Conservation (phyloP, 306 rosid genomes). For the Quercus mongolica region DNA sequence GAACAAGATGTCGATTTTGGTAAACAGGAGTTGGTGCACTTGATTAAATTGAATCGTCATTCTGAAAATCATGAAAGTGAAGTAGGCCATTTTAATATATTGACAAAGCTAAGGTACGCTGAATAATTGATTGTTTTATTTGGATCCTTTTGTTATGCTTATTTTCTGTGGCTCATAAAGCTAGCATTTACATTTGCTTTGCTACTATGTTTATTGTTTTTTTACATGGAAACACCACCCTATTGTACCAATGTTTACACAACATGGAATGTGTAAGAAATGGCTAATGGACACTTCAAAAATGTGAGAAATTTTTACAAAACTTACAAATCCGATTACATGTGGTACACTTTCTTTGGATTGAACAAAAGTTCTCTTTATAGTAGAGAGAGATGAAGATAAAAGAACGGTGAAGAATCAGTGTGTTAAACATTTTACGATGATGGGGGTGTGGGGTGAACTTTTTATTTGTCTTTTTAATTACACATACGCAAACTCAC, state of each 20-base stretch:
- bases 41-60: constrained; percentile 29
- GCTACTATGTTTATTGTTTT: neutral
- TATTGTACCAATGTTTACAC: neutral
- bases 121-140: neutral
- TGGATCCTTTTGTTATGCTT: neutral
- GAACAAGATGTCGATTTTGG: constrained; percentile 29
- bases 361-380: neutral
- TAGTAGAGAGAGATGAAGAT: neutral
- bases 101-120: constrained; percentile 70
- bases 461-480: no score
- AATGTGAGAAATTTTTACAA: neutral
- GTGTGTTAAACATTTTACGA: neutral
- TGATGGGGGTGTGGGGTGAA: neutral
- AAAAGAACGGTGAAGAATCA: neutral
- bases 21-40: constrained; percentile 58
- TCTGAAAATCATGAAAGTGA: constrained; percentile 41
- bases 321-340: neutral
- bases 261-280: neutral
- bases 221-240: neutral
- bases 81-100: constrained; percentile 50
- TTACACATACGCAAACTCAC: no score
- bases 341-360: neutral
- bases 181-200: neutral
- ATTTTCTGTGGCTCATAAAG: constrained; percentile 1
- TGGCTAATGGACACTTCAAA: neutral